Conservation (phyloP, 176 grass and related monocot genomes). For the Eleusine coracana region DNA sequence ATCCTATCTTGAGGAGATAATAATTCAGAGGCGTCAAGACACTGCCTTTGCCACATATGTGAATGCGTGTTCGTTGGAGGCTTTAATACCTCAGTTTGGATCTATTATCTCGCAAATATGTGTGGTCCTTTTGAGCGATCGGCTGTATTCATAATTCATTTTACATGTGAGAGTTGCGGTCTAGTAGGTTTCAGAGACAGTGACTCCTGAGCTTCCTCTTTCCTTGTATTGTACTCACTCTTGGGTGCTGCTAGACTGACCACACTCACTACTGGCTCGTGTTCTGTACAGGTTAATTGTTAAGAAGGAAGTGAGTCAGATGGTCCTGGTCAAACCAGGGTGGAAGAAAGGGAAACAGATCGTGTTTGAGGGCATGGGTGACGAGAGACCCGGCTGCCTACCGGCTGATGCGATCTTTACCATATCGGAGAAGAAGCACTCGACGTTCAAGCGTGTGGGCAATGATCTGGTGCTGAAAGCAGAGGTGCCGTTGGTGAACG, state of each 20-base stretch:
- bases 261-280: constrained; percentile 2
- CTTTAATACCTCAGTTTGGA: constrained; percentile 43
- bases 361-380: constrained; percentile 71
- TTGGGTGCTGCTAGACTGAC: constrained; percentile 6
- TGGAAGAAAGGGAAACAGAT: constrained; percentile 81
- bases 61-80: constrained; percentile 35
- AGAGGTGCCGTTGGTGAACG: constrained; percentile 78
- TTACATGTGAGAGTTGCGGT: constrained; percentile 32
- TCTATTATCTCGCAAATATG: constrained; percentile 36
- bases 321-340: constrained; percentile 71
- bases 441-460: constrained; percentile 74
- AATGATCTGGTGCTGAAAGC: constrained; percentile 89
- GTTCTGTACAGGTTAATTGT: constrained; percentile 57
- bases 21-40: constrained; percentile 22
- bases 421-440: constrained; percentile 78
- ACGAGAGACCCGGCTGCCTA: constrained; percentile 71
- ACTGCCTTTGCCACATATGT: constrained; percentile 42
- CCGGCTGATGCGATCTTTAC: constrained; percentile 62
- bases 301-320: constrained; percentile 73
- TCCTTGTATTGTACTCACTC: constrained; percentile 16
- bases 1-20: constrained; percentile 39
- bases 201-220: constrained; percentile 45
- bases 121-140: constrained; percentile 46
- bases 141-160: constrained; percentile 19
- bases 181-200: constrained; percentile 45